phyloP scores from a whole-genome alignment of 345 rosid species.

The Citrus trifoliata region DNA sequence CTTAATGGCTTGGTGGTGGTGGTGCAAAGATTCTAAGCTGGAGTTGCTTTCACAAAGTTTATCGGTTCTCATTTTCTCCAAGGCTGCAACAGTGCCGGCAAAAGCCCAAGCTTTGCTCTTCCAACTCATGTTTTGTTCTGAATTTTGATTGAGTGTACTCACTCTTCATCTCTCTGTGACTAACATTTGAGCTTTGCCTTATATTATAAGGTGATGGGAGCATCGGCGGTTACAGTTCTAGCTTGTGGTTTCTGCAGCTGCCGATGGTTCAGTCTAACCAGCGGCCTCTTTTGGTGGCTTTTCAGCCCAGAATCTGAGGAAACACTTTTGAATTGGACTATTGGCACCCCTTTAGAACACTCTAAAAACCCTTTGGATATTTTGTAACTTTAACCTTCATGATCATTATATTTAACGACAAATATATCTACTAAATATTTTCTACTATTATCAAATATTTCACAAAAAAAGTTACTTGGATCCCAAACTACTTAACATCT shows the following conservation, averaged over 20 bases:
- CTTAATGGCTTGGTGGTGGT: conserved; percentile 6
- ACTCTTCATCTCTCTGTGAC: too few relatives aligned
- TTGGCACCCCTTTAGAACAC: too few relatives aligned
- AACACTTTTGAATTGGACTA: not conserved
- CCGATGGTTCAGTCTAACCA: conserved; percentile 5
- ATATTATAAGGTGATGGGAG: not conserved
- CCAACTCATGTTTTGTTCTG: conserved; percentile 6
- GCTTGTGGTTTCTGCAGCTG: conserved; percentile 17
- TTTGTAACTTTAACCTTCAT: too few relatives aligned
- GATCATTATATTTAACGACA: too few relatives aligned
- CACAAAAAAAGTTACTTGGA: too few relatives aligned
- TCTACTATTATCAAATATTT: too few relatives aligned
- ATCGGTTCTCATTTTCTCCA: conserved; percentile 9
- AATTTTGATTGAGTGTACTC: not conserved
- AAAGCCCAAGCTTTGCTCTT: conserved; percentile 13
- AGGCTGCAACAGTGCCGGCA: conserved; percentile 20
- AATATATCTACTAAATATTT: too few relatives aligned
- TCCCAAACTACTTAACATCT: too few relatives aligned
- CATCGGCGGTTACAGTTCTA: not conserved
- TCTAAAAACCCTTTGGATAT: too few relatives aligned
- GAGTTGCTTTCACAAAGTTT: conserved; percentile 1
- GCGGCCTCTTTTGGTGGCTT: not conserved
- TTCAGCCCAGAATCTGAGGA: conserved; percentile 7
- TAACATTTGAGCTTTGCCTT: too few relatives aligned
- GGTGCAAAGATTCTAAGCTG: not conserved